These are phyloP conservation scores for Ascochyta viciae-villosae DNA, from an alignment of 2,329 filamentous ascomycete genomes.

Conservation along the genomic window DNA sequence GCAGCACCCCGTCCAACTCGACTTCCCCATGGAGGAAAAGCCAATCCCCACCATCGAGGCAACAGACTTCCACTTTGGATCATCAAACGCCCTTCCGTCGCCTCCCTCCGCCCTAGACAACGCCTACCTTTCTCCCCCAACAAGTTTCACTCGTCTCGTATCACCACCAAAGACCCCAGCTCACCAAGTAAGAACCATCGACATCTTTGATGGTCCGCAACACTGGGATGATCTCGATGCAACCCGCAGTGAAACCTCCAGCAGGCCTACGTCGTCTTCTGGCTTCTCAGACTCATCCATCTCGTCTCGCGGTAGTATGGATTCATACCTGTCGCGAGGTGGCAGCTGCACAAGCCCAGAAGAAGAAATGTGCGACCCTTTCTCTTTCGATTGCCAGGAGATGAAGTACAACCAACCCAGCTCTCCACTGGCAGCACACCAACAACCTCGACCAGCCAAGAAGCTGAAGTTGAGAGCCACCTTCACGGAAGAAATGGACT, in stretches of 20 bases:
- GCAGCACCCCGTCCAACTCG: constrained; percentile 31
- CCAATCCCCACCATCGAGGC: constrained; percentile 60
- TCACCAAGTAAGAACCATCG: constrained; percentile 47
- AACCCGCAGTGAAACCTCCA: constrained; percentile 54
- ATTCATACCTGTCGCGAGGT: constrained; percentile 63
- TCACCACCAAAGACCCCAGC: constrained; percentile 60
- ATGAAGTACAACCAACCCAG: constrained; percentile 36
- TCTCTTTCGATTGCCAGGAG: constrained; percentile 53
- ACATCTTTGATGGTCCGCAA: constrained; percentile 35
- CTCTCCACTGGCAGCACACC: constrained; percentile 42
- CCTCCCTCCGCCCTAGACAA: constrained; percentile 39
- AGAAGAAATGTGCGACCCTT: constrained; percentile 64
- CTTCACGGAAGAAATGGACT: constrained; percentile 70
- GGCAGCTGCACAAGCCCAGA: constrained; percentile 68
- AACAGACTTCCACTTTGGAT: constrained; percentile 47
- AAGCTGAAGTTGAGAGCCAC: constrained; percentile 53
- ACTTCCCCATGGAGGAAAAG: constrained; percentile 36
- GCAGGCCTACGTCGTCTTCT: constrained; percentile 65
- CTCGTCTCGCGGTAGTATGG: constrained; percentile 64
- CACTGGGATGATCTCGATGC: constrained; percentile 43
- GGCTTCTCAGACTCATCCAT: constrained; percentile 68
- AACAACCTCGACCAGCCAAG: constrained; percentile 42
- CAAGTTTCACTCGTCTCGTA: constrained; percentile 46
- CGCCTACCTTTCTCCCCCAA: constrained; percentile 53
- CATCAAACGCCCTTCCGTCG: constrained; percentile 34